Evolutionary conservation across 106 monocot species (phyloP), one percentile per base, ranked within the genome.

Genomic region (Acorus calamus): DNA sequence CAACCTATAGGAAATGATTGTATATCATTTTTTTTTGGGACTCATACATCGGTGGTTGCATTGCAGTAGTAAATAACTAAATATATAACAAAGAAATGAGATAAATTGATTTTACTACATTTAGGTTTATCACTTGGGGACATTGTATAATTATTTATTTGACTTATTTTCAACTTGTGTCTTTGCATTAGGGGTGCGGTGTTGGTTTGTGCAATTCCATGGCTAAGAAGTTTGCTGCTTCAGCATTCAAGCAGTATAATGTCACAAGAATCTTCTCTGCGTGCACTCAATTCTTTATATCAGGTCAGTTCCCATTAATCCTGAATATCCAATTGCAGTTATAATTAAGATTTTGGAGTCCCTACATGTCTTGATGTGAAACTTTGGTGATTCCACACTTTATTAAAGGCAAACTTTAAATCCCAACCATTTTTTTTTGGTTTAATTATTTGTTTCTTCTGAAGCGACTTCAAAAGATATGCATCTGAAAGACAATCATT

Each of bases 231-330:
- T 64, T 74, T 92, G 59, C 73, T 92, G 66, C 45, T 68, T 66
- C 82, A 78, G 50, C 87, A 85, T 60, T 75, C 85, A 10, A 88
- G 88, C 69, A 80, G 88, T 64, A 85, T 92, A 76, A 78, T 78
- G 9, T 79, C 88, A 9, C 92, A 88, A 64, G 80, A 82, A 41
- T 84, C 92, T 43, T 85, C 92, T 55, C 4, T 85, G 10, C 28
- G 9, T 10, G 61, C 71, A 41, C 75, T 88, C 44, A 92, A 92
- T 59, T 79, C 82, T 71, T 58, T 92, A 44, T 88, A 80, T 60
- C 92, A 92, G 88, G 92, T 88, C 53, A 66, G 61, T 45, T 46
- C 51, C 51, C 43, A 43, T 14, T 53, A 3, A 42, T 51, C 7
- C 3, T 12, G 4, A 48, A 28, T 42, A 3, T 58, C 7, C 43